These are phyloP conservation scores for Pichia sp. DNA, from an alignment of 1,139 yeast genomes.

Conservation along the genomic window DNA sequence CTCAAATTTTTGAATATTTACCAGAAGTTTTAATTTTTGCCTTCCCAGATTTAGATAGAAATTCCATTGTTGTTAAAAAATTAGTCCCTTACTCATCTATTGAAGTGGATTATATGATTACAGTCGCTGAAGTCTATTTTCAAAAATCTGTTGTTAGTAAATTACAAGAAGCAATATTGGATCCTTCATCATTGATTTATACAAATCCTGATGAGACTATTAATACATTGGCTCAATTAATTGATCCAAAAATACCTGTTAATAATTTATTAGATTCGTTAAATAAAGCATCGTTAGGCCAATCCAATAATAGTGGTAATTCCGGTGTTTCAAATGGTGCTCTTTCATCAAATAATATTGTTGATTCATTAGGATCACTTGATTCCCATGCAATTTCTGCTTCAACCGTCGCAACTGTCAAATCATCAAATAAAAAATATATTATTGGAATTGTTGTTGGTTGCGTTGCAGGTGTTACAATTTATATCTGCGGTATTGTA, in stretches of 20 bases:
- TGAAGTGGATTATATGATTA: slow-evolving; percentile 48
- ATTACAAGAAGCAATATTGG: slow-evolving; percentile 40
- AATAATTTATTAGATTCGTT: slow-evolving; percentile 38
- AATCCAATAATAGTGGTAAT: background rate
- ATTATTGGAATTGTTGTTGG: slow-evolving; percentile 60
- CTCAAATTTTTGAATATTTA: slow-evolving; percentile 68
- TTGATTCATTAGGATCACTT: slow-evolving; percentile 30
- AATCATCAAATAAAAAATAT: slow-evolving; percentile 30
- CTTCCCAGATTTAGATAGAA: slow-evolving; percentile 35
- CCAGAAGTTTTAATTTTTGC: slow-evolving; percentile 53
- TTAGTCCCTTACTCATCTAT: slow-evolving; percentile 58
- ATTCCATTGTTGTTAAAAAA: slow-evolving; percentile 48
- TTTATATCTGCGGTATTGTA: slow-evolving; percentile 49
- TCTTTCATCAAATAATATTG: slow-evolving; percentile 3
- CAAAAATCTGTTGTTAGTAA: slow-evolving; percentile 43
- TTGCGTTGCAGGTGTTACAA: slow-evolving; percentile 58
- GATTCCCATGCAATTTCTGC: slow-evolving; percentile 18
- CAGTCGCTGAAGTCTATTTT: slow-evolving; percentile 73
- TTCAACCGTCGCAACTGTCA: slow-evolving; percentile 13
- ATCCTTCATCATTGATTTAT: slow-evolving; percentile 44
- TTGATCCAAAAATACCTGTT: slow-evolving; percentile 60
- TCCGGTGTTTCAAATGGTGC: background rate
- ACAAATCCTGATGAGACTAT: slow-evolving; percentile 42
- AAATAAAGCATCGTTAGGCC: background rate
- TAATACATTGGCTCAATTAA: slow-evolving; percentile 45